Conservation (phyloP, 148 eudicot species). For the Pharnaceum exiguum region DNA sequence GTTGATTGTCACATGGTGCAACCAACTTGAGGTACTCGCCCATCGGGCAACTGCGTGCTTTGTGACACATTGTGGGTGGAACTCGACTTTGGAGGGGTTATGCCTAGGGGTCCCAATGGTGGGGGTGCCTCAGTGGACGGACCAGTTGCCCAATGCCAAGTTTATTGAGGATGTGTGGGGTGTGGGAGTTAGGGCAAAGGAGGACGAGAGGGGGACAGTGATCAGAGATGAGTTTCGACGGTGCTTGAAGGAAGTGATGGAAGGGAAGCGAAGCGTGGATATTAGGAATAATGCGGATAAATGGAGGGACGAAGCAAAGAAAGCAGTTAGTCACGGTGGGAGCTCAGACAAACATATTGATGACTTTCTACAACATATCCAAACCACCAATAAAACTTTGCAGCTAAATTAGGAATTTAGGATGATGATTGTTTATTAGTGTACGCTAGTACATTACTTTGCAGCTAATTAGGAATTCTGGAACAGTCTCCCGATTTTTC, state of each 20-base stretch:
- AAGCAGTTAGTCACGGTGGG: constrained; percentile 37
- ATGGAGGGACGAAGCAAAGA: constrained; percentile 35
- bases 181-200: constrained; percentile 46
- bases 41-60: constrained; percentile 49
- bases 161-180: constrained; percentile 53
- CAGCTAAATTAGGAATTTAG: too few relatives aligned
- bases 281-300: constrained; percentile 28
- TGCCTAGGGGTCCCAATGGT: constrained; percentile 54
- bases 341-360: constrained; percentile 28
- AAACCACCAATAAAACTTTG: not conserved
- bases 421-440: too few relatives aligned
- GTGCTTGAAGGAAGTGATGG: constrained; percentile 39
- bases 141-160: constrained; percentile 56
- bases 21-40: constrained; percentile 48
- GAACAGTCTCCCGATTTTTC: too few relatives aligned
- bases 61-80: constrained; percentile 70
- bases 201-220: constrained; percentile 34
- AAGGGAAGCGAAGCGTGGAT: constrained; percentile 31
- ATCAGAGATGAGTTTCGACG: constrained; percentile 24
- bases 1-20: constrained; percentile 57
- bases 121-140: constrained; percentile 55
- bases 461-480: too few relatives aligned
- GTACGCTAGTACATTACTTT: too few relatives aligned
- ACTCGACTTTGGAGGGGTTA: constrained; percentile 61
- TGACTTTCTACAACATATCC: constrained; percentile 30